Percentiles rank a stretch among this genome's conserved stretches.
Evolutionary conservation across 139 green algal species (phyloP).

Genomic region (Asterochloris erici): DNA sequence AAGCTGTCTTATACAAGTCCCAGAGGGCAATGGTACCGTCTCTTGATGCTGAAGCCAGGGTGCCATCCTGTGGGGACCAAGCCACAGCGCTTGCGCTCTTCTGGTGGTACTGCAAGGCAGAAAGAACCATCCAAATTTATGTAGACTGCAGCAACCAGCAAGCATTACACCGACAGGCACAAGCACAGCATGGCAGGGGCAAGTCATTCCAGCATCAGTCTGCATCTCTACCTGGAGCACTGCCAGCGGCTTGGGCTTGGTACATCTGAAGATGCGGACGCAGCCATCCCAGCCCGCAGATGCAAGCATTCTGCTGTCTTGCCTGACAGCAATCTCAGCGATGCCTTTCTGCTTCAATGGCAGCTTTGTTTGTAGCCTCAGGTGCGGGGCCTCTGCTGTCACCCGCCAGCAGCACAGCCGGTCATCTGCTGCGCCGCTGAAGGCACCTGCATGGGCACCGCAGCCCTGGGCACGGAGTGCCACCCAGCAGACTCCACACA

Average conservation of each 20-base stretch:
- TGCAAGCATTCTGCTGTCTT: conserved; percentile 47
- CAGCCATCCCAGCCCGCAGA: conserved; percentile 57
- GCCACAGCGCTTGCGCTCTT: conserved; percentile 27
- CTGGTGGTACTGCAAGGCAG: conserved; percentile 51
- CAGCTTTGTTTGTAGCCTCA: not conserved
- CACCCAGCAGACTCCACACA: not conserved
- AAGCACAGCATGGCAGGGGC: no score
- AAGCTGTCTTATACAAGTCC: conserved; percentile 26
- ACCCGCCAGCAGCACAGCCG: conserved; percentile 27
- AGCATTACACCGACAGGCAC: not conserved
- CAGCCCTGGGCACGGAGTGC: not conserved
- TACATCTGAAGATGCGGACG: conserved; percentile 44
- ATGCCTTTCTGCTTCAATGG: conserved; percentile 33
- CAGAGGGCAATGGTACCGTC: conserved; percentile 54
- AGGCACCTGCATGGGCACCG: conserved; percentile 5
- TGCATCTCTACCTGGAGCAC: conserved; percentile 37
- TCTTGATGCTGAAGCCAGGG: conserved; percentile 41
- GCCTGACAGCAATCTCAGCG: conserved; percentile 36
- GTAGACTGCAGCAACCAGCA: not conserved
- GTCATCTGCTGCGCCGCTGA: conserved; percentile 35
- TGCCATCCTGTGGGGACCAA: conserved; percentile 26
- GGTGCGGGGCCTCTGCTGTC: not conserved
- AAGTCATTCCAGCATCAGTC: not conserved
- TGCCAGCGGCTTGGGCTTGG: conserved; percentile 35
- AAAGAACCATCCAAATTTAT: not conserved